Evolutionary conservation across 371 early-diverging fungal genomes (phyloP), one percentile per base, ranked within the genome.

Genomic region (Rozella allomycis): DNA sequence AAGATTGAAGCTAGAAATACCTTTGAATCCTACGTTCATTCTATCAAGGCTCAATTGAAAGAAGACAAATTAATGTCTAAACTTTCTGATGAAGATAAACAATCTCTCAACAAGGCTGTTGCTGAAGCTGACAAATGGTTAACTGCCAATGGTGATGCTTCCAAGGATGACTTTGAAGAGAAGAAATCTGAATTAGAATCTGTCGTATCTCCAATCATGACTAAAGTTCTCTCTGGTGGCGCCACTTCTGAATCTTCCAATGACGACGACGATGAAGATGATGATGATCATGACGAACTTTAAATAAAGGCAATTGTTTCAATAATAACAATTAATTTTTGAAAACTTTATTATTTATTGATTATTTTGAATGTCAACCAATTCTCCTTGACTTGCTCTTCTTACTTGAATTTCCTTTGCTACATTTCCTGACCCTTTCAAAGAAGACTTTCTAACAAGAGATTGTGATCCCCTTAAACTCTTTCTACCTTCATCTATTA

Each of bases 131-230:
- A 66, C 17, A 61, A 68, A 10, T 72, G 71, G 63, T 17, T 64
- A 23, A 62, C 58, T 26, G 17, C 30, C 19, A 47, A 59, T 29
- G 52, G 35, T 16, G 27, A 37, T 12, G 40, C 52, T 22, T 34
- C 46, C 23, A 71, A 71, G 63, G 79, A 78, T 37, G 79, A 75
- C 44, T 60, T 57, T 48, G 79, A 78, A 25, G 74, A 74, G 42
- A 73, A 74, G 58, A 74, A 73, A 52, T 58, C 73, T 39, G 80
- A 79, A 50, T 70, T 85, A 35, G 81, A 85, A 54, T 58, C 67
- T 21, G 48, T 82, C 32, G 72, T 82, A 23, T 79, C 80, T 61
- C 82, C 84, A 40, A 81, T 85, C 51, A 74, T 74, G 36, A 45
- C 67, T 52, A 78, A 80, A 60, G 54, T 80, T 25, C 80, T 83